phyloP scores from a whole-genome alignment of 805 yeast species.

The Yarrowia deformans region DNA sequence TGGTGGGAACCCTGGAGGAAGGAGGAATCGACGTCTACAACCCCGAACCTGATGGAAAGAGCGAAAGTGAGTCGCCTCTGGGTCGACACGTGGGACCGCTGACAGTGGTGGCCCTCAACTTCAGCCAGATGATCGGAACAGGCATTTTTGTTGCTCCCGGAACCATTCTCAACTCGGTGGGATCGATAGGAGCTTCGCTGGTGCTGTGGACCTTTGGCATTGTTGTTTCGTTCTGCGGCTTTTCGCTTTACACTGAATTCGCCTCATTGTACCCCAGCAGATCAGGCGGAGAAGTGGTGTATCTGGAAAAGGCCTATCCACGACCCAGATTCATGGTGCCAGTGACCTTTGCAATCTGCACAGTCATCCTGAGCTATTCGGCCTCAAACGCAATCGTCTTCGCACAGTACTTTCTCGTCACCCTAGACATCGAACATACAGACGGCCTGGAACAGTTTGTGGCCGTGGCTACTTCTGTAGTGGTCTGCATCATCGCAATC shows the following conservation, averaged over 20 bases:
- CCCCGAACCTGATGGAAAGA: not conserved
- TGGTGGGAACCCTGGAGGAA: not conserved
- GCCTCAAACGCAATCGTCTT: conserved; percentile 29
- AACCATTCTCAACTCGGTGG: conserved; percentile 59
- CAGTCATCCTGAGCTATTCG: not conserved
- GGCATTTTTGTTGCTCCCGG: not conserved
- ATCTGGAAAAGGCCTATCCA: conserved; percentile 24
- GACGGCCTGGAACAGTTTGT: conserved; percentile 12
- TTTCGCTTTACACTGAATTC: conserved; percentile 20
- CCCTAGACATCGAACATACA: not conserved
- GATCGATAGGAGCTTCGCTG: conserved; percentile 65
- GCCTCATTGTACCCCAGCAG: conserved; percentile 44
- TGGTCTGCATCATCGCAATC: conserved; percentile 5
- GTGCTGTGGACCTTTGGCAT: conserved; percentile 64
- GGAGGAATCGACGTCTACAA: not conserved
- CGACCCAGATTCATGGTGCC: conserved; percentile 19
- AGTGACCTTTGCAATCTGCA: conserved; percentile 28
- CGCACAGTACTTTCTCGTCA: conserved; percentile 6
- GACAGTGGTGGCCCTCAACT: conserved; percentile 26
- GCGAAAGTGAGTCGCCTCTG: not conserved
- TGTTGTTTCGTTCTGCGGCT: conserved; percentile 12
- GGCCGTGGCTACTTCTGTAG: conserved; percentile 11
- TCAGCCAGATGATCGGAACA: conserved; percentile 11
- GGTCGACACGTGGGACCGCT: conserved; percentile 16
- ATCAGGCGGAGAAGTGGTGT: conserved; percentile 25